phyloP scores from a whole-genome alignment of 2,329 filamentous ascomycete species.

The Coniosporium tulheliwenetii region DNA sequence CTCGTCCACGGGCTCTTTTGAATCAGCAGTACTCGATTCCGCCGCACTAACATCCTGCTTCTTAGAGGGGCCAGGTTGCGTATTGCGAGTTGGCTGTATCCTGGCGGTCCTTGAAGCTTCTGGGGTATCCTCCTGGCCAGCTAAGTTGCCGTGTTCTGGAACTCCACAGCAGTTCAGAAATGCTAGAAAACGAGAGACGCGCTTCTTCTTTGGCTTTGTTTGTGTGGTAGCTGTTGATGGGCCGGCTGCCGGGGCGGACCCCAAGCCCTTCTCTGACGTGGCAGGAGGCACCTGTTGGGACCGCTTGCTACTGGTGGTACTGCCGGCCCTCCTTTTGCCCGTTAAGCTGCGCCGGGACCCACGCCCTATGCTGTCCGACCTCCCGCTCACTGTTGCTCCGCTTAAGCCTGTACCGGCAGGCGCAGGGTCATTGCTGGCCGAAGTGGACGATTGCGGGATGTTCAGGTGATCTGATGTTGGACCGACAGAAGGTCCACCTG shows the following conservation, averaged over 20 bases:
- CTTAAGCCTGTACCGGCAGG: slow-evolving; percentile 24
- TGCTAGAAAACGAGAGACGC: slow-evolving; percentile 19
- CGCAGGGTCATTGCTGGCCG: slow-evolving; percentile 15
- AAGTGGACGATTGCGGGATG: slow-evolving; percentile 16
- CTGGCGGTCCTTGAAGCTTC: slow-evolving; percentile 27
- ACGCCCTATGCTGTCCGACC: slow-evolving; percentile 25
- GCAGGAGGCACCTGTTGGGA: slow-evolving; percentile 19
- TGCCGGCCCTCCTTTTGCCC: slow-evolving; percentile 24
- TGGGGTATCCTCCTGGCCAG: slow-evolving; percentile 37
- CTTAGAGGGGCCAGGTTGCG: slow-evolving; percentile 33
- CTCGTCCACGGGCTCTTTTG: slow-evolving; percentile 29
- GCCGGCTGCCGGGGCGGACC: slow-evolving; percentile 15
- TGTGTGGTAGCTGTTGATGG: slow-evolving; percentile 14
- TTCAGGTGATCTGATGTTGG: slow-evolving; percentile 12
- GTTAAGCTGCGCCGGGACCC: slow-evolving; percentile 30
- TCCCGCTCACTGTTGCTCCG: slow-evolving; percentile 27
- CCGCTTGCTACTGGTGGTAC: slow-evolving; percentile 30
- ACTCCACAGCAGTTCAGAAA: slow-evolving; percentile 53
- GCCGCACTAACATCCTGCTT: slow-evolving; percentile 25
- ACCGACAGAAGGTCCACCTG: background rate
- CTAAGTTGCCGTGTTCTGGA: slow-evolving; percentile 43
- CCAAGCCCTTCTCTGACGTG: slow-evolving; percentile 22
- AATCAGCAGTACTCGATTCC: slow-evolving; percentile 28
- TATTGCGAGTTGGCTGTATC: slow-evolving; percentile 16
- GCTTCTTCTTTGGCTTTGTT: slow-evolving; percentile 25